Evolutionary conservation across 345 rosid genomes (phyloP).

Genomic region (Eutrema yunnanense): DNA sequence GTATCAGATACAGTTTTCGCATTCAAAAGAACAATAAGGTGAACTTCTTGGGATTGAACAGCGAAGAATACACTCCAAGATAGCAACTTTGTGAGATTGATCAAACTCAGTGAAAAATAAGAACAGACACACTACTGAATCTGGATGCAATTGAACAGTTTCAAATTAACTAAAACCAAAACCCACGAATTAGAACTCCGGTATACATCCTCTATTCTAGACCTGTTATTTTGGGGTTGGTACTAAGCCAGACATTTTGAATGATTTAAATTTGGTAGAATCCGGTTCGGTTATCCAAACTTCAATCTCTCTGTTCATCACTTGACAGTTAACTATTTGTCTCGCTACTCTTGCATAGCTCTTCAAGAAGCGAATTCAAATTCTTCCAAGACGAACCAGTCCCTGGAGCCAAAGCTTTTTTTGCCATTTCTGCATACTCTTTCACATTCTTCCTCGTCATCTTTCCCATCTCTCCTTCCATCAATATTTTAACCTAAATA

Average conservation of each 20-base stretch:
- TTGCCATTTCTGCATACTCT: slow-evolving; percentile 40
- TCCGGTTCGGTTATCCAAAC: background rate
- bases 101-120: background rate
- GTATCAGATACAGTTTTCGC: background rate
- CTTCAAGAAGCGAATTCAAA: slow-evolving; percentile 37
- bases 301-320: background rate
- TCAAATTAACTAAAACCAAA: too few species aligned
- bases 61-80: background rate
- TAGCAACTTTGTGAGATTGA: too few species aligned
- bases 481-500: slow-evolving; percentile 32
- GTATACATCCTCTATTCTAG: too few species aligned
- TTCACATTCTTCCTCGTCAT: slow-evolving; percentile 37
- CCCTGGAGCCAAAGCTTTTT: slow-evolving; percentile 38
- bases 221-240: too few species aligned
- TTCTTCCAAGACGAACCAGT: slow-evolving; percentile 59
- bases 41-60: background rate
- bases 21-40: background rate
- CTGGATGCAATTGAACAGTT: too few species aligned
- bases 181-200: too few species aligned
- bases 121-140: background rate
- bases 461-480: slow-evolving; percentile 58
- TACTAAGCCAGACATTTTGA: too few species aligned
- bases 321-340: background rate
- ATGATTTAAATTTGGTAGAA: background rate
- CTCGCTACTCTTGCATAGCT: slow-evolving; percentile 21